These are phyloP conservation scores for Salinomyces thailandicus DNA, from an alignment of 2,329 filamentous ascomycete species.

Conservation along the genomic window DNA sequence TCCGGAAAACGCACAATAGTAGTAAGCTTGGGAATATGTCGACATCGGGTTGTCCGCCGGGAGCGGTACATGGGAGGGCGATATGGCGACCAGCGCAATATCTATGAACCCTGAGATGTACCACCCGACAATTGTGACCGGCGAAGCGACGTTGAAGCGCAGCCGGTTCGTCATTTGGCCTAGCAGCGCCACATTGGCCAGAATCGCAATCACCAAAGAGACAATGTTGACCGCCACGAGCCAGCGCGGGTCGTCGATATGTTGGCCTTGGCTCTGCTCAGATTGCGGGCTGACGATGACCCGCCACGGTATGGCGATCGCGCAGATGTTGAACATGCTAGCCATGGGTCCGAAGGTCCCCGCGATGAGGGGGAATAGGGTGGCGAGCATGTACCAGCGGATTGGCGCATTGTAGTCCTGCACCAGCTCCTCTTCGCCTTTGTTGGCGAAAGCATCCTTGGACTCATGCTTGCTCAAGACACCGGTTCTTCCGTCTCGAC, in stretches of 20 bases:
- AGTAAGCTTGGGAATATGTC: constrained; percentile 69
- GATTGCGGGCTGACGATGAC: constrained; percentile 34
- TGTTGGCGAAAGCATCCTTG: constrained; percentile 4
- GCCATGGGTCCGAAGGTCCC: constrained; percentile 19
- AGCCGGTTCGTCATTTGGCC: constrained; percentile 37
- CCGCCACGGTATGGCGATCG: constrained; percentile 43
- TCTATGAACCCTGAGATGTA: constrained; percentile 50
- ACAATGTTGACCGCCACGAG: constrained; percentile 40
- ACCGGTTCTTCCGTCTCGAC: neutral
- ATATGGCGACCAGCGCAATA: constrained; percentile 54
- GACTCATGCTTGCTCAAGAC: constrained; percentile 4
- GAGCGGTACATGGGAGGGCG: constrained; percentile 48
- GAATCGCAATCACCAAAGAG: constrained; percentile 42
- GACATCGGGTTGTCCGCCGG: constrained; percentile 35
- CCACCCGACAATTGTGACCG: constrained; percentile 73
- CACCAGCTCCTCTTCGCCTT: constrained; percentile 7
- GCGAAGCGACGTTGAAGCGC: constrained; percentile 69
- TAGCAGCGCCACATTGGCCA: constrained; percentile 42
- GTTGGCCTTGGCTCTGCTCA: constrained; percentile 31
- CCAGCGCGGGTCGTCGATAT: constrained; percentile 42
- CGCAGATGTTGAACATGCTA: constrained; percentile 22
- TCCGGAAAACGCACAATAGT: constrained; percentile 71
- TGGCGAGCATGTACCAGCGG: constrained; percentile 3
- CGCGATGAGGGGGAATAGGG: constrained; percentile 8
- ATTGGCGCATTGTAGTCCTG: constrained; percentile 8